These are phyloP conservation scores for Aspergillus brunneoviolaceus DNA, from an alignment of 2,329 filamentous ascomycete species.

Conservation along the genomic window DNA sequence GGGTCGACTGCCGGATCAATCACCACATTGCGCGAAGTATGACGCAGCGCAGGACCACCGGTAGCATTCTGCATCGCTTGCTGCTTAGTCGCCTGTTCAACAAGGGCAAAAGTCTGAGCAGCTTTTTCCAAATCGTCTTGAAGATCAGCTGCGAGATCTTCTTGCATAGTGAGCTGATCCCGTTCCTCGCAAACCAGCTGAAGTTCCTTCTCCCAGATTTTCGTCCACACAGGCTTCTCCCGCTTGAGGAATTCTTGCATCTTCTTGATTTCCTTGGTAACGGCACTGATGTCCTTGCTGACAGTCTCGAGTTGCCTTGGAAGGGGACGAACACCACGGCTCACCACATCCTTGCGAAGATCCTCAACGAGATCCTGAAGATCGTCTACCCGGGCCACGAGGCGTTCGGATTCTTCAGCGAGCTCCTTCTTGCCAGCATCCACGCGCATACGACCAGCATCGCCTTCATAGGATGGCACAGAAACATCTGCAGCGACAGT, in stretches of 20 bases:
- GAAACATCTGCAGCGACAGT: slow-evolving; percentile 67
- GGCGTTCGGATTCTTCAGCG: slow-evolving; percentile 80
- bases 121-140: slow-evolving; percentile 95
- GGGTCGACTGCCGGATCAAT: slow-evolving; percentile 64
- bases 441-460: slow-evolving; percentile 82
- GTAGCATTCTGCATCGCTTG: slow-evolving; percentile 70
- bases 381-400: slow-evolving; percentile 91
- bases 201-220: slow-evolving; percentile 98
- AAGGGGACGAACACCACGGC: slow-evolving; percentile 84
- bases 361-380: slow-evolving; percentile 97
- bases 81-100: slow-evolving; percentile 97
- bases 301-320: slow-evolving; percentile 87
- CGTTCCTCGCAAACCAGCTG: slow-evolving; percentile 94
- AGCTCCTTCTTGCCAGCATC: slow-evolving; percentile 83
- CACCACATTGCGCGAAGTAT: slow-evolving; percentile 53
- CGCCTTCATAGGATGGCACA: slow-evolving; percentile 70
- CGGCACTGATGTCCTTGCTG: slow-evolving; percentile 78
- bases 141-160: slow-evolving; percentile 88
- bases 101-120: slow-evolving; percentile 85
- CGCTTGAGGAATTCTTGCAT: slow-evolving; percentile 88
- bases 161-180: slow-evolving; percentile 92
- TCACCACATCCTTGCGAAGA: slow-evolving; percentile 92
- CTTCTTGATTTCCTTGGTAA: slow-evolving; percentile 85
- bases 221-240: slow-evolving; percentile 96
- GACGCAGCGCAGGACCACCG: slow-evolving; percentile 45